Conservation (phyloP, 2,329 filamentous ascomycete species). For the Geosmithia putterillii region DNA sequence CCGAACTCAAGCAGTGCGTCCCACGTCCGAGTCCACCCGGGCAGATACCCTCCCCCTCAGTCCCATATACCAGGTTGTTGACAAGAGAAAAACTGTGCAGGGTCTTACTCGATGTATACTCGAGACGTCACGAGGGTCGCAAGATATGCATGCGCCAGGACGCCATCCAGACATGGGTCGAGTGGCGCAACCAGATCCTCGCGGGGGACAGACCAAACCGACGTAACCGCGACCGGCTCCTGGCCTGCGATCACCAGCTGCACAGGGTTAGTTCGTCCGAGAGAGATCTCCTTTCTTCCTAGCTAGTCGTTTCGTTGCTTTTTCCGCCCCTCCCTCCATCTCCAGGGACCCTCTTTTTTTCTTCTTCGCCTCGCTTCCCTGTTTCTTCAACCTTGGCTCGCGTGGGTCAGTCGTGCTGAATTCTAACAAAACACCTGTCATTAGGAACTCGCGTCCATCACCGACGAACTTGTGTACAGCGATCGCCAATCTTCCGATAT, state of each 20-base stretch:
- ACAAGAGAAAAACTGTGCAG: slow-evolving; percentile 24
- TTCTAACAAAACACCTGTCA: too few species aligned
- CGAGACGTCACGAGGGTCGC: slow-evolving; percentile 49
- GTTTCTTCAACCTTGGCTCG: too few species aligned
- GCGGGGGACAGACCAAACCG: slow-evolving; percentile 35
- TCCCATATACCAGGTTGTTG: too few species aligned
- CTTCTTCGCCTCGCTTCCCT: too few species aligned
- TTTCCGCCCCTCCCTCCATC: too few species aligned
- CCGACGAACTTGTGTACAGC: slow-evolving; percentile 45
- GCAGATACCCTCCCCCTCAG: too few species aligned
- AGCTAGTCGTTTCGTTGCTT: too few species aligned
- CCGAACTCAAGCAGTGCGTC: slow-evolving; percentile 46
- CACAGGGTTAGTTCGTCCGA: slow-evolving; percentile 32
- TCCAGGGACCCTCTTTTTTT: too few species aligned
- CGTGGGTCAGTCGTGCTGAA: too few species aligned
- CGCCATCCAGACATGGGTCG: slow-evolving; percentile 47
- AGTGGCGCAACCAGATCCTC: slow-evolving; percentile 39
- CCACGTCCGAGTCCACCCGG: too few species aligned
- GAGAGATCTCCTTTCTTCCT: not conserved
- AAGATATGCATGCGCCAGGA: slow-evolving; percentile 52
- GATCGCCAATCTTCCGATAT: slow-evolving; percentile 41
- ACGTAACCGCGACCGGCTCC: slow-evolving; percentile 34
- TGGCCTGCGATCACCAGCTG: slow-evolving; percentile 43
- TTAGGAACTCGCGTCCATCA: slow-evolving; percentile 45
- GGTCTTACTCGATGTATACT: slow-evolving; percentile 46